Conservation (phyloP, 73 alveolate species). For the Strombidium stylifer region DNA sequence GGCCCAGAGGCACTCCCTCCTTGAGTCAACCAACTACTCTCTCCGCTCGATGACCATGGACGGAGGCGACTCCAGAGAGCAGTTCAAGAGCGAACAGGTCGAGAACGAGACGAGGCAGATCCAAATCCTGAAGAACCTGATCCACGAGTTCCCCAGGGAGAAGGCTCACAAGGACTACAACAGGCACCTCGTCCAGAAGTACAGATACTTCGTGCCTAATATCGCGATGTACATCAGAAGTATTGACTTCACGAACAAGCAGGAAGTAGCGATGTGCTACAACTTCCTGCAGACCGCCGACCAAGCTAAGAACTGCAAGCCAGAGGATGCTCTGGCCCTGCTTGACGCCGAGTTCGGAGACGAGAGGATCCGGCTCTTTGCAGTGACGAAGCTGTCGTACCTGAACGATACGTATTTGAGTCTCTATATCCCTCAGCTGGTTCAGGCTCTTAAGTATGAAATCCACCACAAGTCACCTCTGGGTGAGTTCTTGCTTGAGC, state of each 20-base stretch:
- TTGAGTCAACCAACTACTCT: too few species aligned
- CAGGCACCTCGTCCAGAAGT: constrained; percentile 3
- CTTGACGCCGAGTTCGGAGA: constrained; percentile 57
- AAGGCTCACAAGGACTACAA: not conserved
- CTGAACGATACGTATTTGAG: constrained; percentile 31
- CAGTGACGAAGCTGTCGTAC: constrained; percentile 10
- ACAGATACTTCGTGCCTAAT: constrained; percentile 13
- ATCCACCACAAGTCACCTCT: constrained; percentile 53
- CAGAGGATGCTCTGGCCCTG: constrained; percentile 53
- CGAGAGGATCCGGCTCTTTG: constrained; percentile 51
- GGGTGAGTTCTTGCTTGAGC: constrained; percentile 74
- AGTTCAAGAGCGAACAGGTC: too few species aligned
- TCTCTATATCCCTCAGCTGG: constrained; percentile 67
- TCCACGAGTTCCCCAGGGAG: constrained; percentile 20
- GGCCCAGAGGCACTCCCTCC: not conserved
- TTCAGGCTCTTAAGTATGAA: constrained; percentile 87
- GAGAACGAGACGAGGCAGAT: constrained; percentile 4
- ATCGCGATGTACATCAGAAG: constrained; percentile 37
- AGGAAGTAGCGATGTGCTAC: not conserved
- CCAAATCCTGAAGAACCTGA: constrained; percentile 16
- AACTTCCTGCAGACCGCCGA: constrained; percentile 11
- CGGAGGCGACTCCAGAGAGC: not conserved
- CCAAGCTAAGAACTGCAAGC: constrained; percentile 20
- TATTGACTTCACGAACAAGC: constrained; percentile 42
- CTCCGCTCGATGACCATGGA: not conserved